Evolutionary conservation across 768 basidiomycete species (phyloP).

Genomic region (Amanita fuliginea): DNA sequence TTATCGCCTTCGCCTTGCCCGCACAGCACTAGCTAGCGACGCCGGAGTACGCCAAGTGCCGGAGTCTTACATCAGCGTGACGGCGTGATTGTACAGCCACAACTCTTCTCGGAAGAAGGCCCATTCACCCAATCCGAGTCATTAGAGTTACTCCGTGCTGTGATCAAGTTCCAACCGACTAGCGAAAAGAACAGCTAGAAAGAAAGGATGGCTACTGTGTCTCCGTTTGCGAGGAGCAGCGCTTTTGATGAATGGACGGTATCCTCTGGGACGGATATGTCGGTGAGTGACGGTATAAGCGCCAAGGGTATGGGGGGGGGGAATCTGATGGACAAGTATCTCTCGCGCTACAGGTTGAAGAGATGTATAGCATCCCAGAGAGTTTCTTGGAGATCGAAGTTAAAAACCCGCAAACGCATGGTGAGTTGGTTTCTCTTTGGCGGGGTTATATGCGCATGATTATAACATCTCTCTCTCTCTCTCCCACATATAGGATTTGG

Average conservation of each 20-base stretch:
- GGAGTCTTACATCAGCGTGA: too few relatives aligned
- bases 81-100: too few relatives aligned
- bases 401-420: constrained; percentile 93
- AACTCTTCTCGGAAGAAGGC: too few relatives aligned
- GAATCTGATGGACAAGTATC: constrained; percentile 12
- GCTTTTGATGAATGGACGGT: constrained; percentile 41
- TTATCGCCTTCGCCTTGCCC: too few relatives aligned
- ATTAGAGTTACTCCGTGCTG: too few relatives aligned
- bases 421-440: constrained; percentile 30
- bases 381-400: constrained; percentile 98
- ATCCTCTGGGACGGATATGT: constrained; percentile 42
- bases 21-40: too few relatives aligned
- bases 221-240: constrained; percentile 53
- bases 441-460: not conserved
- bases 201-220: constrained; percentile 27
- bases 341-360: constrained; percentile 60
- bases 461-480: not conserved
- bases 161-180: too few relatives aligned
- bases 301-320: too few relatives aligned
- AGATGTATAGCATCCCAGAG: constrained; percentile 97
- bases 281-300: constrained; percentile 35
- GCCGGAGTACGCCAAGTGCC: too few relatives aligned
- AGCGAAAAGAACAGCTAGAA: too few relatives aligned
- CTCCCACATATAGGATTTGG: constrained; percentile 87
- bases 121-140: too few relatives aligned